Conservation (phyloP, 1,139 yeast genomes). For the Kluyveromyces sp. region DNA sequence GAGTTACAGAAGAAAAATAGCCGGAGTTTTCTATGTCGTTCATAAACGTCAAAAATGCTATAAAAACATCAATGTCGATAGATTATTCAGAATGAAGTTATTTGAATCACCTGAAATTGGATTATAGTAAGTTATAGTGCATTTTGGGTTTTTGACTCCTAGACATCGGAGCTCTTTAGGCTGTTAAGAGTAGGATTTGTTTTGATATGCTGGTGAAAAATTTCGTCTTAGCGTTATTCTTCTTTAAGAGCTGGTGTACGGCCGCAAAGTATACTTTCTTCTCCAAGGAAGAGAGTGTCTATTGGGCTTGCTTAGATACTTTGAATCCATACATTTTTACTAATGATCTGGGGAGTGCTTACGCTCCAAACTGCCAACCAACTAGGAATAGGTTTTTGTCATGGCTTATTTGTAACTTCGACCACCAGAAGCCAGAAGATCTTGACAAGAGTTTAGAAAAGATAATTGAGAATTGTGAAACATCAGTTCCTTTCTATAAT, state of each 20-base stretch:
- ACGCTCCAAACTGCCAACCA: neutral
- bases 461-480: neutral
- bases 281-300: neutral
- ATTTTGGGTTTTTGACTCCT: too few species aligned
- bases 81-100: too few species aligned
- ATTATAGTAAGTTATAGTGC: too few species aligned
- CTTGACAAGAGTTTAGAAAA: neutral
- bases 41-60: too few species aligned
- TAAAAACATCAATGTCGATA: too few species aligned
- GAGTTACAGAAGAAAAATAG: too few species aligned
- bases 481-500: neutral
- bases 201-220: too few species aligned
- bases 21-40: too few species aligned
- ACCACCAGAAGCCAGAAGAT: neutral
- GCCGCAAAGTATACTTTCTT: constrained; percentile 1
- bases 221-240: too few species aligned
- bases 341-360: neutral
- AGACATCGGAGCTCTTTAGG: too few species aligned
- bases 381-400: neutral
- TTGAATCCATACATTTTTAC: neutral
- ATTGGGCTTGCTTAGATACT: neutral
- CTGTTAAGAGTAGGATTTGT: too few species aligned
- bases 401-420: neutral
- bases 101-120: too few species aligned
- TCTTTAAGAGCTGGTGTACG: neutral